Base-by-base conservation (phyloP, 495 filamentous ascomycete genomes). In the Cudoniella acicularis region DNA sequence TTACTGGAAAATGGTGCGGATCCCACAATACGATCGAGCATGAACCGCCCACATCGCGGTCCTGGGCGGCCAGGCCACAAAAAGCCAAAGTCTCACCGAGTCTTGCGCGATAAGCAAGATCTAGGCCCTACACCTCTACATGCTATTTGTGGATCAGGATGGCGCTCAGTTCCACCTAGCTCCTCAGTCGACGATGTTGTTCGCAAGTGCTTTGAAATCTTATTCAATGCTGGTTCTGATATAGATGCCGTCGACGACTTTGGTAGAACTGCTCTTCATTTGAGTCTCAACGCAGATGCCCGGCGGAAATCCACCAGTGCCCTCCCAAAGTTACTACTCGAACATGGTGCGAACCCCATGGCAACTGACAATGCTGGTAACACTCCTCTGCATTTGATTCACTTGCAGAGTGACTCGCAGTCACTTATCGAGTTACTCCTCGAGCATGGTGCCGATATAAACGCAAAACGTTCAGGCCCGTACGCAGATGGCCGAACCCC, bases 271-370 rank as follows among this genome's bases (percentile, higher is more conserved):
- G 55, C 65, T 0, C 48, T 70, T 13, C 64, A 64, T 42, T 61
- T 10, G 10, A 42, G 17, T 10, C 23, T 30, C n/a, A 21, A 6
- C 6, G 2, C 21, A 51, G 42, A 17, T 6, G 20, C 13, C n/a
- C 36, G 17, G 6, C 17, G 24, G 1, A 10, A 26, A 49, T 6
- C 1, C 25, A 13, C 22, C 24, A 49, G 55, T 25, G 21, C 45
- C 10, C 26, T 70, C 21, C 43, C 64, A 22, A 62, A 49, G 10
- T 52, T 72, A 0, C 60, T 73, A n/a, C 50, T 73, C 8, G 53
- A 63, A 11, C 57, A 63, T 8, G 68, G 71, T 6, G 68, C 63
- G 2, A 64, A 73, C 49, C 62, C 65, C 0, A 70, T 63, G 24
- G 56, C 43, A 2, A 46, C 56, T 11, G 25, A 54, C 10, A 26